phyloP scores from a whole-genome alignment of 1,284 basidiomycete species.

The Microbotryum scabiosae region DNA sequence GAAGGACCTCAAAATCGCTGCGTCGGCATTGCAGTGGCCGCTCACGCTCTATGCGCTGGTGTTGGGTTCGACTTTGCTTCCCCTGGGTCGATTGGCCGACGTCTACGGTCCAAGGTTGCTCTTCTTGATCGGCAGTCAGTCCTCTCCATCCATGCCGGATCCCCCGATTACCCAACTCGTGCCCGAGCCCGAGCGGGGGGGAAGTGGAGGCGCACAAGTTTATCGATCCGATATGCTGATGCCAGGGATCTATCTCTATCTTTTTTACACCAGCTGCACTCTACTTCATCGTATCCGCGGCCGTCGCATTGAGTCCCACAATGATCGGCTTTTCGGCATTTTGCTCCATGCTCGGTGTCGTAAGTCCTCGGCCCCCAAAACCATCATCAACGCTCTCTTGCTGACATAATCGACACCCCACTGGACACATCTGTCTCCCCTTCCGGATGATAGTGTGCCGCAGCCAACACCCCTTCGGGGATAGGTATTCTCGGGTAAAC shows the following conservation, averaged over 20 bases:
- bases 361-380: no score
- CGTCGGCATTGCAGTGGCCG: slow-evolving; percentile 58
- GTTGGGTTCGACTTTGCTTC: slow-evolving; percentile 51
- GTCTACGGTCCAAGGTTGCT: slow-evolving; percentile 42
- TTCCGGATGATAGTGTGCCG: no score
- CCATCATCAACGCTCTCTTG: no score
- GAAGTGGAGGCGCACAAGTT: neutral
- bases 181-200: neutral
- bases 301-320: no score
- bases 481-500: no score
- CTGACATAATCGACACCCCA: no score
- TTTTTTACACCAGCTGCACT: no score
- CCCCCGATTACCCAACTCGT: neutral
- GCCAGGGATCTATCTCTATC: neutral
- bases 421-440: no score
- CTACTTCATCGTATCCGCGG: no score
- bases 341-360: no score
- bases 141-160: slow-evolving; percentile 35
- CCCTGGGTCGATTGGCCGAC: slow-evolving; percentile 44
- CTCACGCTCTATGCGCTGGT: slow-evolving; percentile 50
- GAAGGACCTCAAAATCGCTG: slow-evolving; percentile 46
- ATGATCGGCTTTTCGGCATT: no score
- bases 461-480: no score
- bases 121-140: slow-evolving; percentile 51
- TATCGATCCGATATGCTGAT: neutral